Base-by-base conservation (phyloP, 345 rosid genomes). In the Eucalyptus pauciflora region DNA sequence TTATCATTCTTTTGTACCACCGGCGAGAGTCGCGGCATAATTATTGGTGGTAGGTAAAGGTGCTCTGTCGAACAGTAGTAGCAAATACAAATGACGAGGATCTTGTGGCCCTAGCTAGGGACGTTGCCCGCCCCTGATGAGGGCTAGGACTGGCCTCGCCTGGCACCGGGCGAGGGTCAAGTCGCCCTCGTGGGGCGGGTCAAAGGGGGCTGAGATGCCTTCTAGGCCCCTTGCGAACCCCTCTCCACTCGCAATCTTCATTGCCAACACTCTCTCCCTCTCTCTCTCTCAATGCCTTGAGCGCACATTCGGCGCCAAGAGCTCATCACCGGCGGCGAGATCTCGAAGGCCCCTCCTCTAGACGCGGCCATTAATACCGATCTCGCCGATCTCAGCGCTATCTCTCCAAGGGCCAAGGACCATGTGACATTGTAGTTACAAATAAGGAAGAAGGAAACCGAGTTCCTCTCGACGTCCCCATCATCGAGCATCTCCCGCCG, bases 21-120 rank as follows among this genome's bases (percentile, higher is more conserved):
- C 0, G 10, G 13, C 1, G 4, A 69, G 80, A 10, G 13, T 69
- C 13, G 7, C 4, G 0, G 6, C 24, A 31, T 6, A 3, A 0
- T 33, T 17, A 31, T 31, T 1, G 2, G 0, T 31, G 79, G 7
- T 31, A 64, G 20, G 5, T 64, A n/a, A n/a, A 1, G 0, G 20
- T 64, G 41, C 41, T 16, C 1, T 4, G 0, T 64, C 10, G 1
- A 64, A 14, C 20, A 7, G 0, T 64, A 64, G 5, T 18, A 3
- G 18, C 37, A 3, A 11, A 10, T 16, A 69, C 22, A 31, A 8
- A 69, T 31, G 22, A 31, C 7, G 8, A 31, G 20, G 11, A 8
- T 67, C 76, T 7, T 8, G 76, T n/a, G 76, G 5, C 41, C 0
- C 20, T 67, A 33, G 11, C 5, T n/a, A 31, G 20, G 33, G 9